phyloP scores from a whole-genome alignment of 2,329 filamentous ascomycete genomes.

The Alternaria atra region DNA sequence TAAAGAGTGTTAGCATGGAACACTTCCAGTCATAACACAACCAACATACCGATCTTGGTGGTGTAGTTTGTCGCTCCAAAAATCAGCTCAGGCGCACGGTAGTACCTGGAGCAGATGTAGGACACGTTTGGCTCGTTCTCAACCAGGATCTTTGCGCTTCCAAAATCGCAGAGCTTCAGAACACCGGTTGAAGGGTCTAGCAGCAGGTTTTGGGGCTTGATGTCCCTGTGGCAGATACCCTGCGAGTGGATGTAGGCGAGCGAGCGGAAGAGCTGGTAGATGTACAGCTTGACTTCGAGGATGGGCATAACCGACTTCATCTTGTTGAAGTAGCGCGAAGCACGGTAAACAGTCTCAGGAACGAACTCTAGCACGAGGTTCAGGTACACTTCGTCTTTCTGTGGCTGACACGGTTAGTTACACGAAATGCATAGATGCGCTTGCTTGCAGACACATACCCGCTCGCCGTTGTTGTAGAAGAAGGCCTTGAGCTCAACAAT shows the following conservation, averaged over 20 bases:
- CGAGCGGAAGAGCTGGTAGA: slow-evolving; percentile 98
- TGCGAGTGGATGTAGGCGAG: slow-evolving; percentile 99
- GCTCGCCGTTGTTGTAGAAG: slow-evolving; percentile 98
- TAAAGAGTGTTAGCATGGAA: slow-evolving; percentile 54
- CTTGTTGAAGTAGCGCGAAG: slow-evolving; percentile 99
- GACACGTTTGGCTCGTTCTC: slow-evolving; percentile 99
- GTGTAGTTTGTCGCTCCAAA: slow-evolving; percentile 99
- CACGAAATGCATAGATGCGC: slow-evolving; percentile 23
- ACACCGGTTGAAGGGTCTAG: slow-evolving; percentile 91
- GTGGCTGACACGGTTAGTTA: slow-evolving; percentile 46
- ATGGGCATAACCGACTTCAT: slow-evolving; percentile 99
- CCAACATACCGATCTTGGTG: slow-evolving; percentile 91
- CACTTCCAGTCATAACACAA: slow-evolving; percentile 11
- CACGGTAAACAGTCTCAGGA: slow-evolving; percentile 96
- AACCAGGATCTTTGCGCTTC: slow-evolving; percentile 97
- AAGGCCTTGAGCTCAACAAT: slow-evolving; percentile 99
- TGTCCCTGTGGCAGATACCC: slow-evolving; percentile 98
- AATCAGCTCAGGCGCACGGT: slow-evolving; percentile 96
- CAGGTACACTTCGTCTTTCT: slow-evolving; percentile 94
- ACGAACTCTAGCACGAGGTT: slow-evolving; percentile 98
- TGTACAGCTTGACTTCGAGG: slow-evolving; percentile 98
- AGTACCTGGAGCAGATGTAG: slow-evolving; percentile 99
- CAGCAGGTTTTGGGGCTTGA: slow-evolving; percentile 97
- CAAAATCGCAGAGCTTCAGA: slow-evolving; percentile 98
- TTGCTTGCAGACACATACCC: slow-evolving; percentile 67